Percentiles rank a stretch among this genome's conserved stretches.
phyloP scores from a whole-genome alignment of 2,329 filamentous ascomycete species.

The Aspergillus caelatus region DNA sequence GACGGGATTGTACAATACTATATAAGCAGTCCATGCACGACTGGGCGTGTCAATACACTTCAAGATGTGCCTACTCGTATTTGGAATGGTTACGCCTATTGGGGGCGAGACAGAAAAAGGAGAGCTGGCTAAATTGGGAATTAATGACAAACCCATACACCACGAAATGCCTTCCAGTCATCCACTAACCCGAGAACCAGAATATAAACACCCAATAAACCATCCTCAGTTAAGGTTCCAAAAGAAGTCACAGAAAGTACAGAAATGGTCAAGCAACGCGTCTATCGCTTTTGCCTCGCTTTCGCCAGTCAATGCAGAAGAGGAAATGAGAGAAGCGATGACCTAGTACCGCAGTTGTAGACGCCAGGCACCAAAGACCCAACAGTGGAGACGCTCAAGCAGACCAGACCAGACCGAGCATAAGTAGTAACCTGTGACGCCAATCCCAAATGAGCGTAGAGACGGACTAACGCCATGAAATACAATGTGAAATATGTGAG shows the following conservation, averaged over 20 bases:
- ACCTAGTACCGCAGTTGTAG: slow-evolving; percentile 1
- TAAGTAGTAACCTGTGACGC: slow-evolving; percentile 5
- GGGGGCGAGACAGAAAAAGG: background rate
- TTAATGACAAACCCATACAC: background rate
- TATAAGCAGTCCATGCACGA: background rate
- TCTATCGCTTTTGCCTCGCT: slow-evolving; percentile 18
- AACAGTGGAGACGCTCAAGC: background rate
- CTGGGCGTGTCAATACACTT: too few relatives aligned
- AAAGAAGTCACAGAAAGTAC: slow-evolving; percentile 2
- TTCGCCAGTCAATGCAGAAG: slow-evolving; percentile 12
- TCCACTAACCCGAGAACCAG: background rate
- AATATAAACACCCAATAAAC: background rate
- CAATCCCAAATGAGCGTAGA: slow-evolving; percentile 2
- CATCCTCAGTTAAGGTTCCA: background rate
- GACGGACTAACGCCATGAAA: slow-evolving; percentile 9
- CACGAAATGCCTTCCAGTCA: slow-evolving; percentile 1
- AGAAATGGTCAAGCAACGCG: slow-evolving; percentile 8
- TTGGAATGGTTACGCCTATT: background rate
- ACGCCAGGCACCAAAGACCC: slow-evolving; percentile 9
- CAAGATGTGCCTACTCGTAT: background rate
- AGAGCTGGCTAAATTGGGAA: background rate
- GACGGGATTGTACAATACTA: slow-evolving; percentile 19
- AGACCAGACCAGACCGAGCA: slow-evolving; percentile 1
- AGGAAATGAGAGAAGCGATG: slow-evolving; percentile 6
- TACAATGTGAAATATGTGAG: slow-evolving; percentile 5